These are phyloP conservation scores for Morella rubra DNA, from an alignment of 306 rosid species.

Conservation along the genomic window DNA sequence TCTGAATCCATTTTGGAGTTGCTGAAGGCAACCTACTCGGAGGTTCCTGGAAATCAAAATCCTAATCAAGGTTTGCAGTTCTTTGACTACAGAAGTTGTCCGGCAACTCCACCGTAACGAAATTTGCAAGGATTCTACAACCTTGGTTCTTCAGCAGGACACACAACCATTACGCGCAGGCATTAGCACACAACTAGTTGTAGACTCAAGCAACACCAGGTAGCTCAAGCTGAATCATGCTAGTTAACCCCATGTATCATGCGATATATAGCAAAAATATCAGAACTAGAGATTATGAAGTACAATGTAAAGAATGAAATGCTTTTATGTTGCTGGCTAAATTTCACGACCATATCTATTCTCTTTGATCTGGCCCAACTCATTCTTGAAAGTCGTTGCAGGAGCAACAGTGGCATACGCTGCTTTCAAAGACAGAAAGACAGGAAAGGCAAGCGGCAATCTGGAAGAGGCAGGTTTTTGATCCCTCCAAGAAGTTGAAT, in stretches of 20 bases:
- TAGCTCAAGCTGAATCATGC: constrained; percentile 17
- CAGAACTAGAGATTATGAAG: not conserved
- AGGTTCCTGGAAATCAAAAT: not conserved
- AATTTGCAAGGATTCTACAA: constrained; percentile 16
- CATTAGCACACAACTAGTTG: constrained; percentile 37
- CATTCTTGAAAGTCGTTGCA: constrained; percentile 5
- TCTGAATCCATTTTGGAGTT: constrained; percentile 35
- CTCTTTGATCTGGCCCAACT: not conserved
- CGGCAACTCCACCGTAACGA: constrained; percentile 23
- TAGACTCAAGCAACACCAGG: constrained; percentile 34
- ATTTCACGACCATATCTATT: not conserved
- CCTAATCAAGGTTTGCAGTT: constrained; percentile 12
- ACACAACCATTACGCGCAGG: constrained; percentile 30
- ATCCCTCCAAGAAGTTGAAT: constrained; percentile 37
- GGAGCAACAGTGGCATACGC: constrained; percentile 13
- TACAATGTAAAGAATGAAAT: not conserved
- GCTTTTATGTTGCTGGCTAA: not conserved
- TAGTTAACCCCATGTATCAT: not conserved
- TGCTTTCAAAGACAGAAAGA: constrained; percentile 6
- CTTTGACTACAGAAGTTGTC: constrained; percentile 37
- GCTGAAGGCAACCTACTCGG: constrained; percentile 21
- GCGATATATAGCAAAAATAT: not conserved
- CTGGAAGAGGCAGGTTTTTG: constrained; percentile 6
- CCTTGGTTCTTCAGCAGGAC: not conserved
- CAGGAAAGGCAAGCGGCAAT: constrained; percentile 5